Evolutionary conservation across 192 early-diverging fungal genomes (phyloP), one percentile per base, ranked within the genome.

Genomic region (Jimgerdemannia lactiflua): DNA sequence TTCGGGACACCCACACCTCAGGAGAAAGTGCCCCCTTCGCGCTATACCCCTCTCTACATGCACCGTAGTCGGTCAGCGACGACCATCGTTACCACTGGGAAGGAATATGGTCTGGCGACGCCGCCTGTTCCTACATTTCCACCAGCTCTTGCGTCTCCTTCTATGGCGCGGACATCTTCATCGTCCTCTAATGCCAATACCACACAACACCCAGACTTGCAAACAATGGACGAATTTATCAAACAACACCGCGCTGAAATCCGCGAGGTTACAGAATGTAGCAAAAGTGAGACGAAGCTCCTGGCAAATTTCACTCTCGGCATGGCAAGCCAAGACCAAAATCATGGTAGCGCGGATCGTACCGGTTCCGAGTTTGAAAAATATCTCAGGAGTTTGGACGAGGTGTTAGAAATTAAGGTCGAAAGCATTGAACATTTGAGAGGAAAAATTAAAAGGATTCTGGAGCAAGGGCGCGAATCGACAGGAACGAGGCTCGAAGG

Each of bases 211-310:
- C 49, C 49, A 10, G 49, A 59, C 14, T 14, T 59, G 49, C 49
- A 59, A 59, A 59, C 49, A 9, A 91, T 94, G 54, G 84, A 91
- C 4, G 71, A 82, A 19, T 89, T 94, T 77, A 84, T 91, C 6
- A 86, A 79, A 8, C 81, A 86, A 65, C 92, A 94, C 69, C 87
- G 91, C n/a, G 80, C 85, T 9, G 84, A 94, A 71, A 85, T 94
- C 41, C 86, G 89, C 41, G 85, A 88, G 39, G 86, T 83, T 3
- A 86, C 82, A 9, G 91, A 92, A 71, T 83, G 82, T 17, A 89
- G 84, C 54, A 91, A 91, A 65, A 83, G 86, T 75, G 92, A 94
- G 74, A 91, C 92, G 4, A 87, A 93, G 69, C 72, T 87, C 2
- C 71, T 89, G 29, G 87, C 88, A 42, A 87, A 91, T 71, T 85